phyloP scores from a whole-genome alignment of 2,329 filamentous ascomycete species.

The Cladosporium sp. region DNA sequence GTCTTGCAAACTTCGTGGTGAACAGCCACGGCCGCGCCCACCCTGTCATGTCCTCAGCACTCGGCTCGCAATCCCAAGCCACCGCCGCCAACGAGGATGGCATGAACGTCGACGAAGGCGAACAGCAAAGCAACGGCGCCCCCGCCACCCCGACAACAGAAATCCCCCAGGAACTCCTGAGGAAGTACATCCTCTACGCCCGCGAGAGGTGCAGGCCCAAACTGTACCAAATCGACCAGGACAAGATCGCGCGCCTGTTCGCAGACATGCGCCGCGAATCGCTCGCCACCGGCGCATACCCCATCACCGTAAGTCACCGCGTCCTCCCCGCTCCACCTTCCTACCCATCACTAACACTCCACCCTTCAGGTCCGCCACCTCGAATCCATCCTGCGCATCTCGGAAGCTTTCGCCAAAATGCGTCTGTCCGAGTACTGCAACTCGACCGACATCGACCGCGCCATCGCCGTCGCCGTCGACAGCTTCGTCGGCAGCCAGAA shows the following conservation, averaged over 20 bases:
- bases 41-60: constrained; percentile 47
- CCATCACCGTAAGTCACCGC: constrained; percentile 75
- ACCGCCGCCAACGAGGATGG: constrained; percentile 49
- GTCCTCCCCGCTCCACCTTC: constrained; percentile 19
- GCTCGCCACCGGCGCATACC: constrained; percentile 90
- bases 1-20: constrained; percentile 90
- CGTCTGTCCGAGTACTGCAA: constrained; percentile 94
- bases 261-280: constrained; percentile 94
- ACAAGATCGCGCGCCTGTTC: constrained; percentile 91
- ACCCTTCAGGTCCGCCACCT: constrained; percentile 78
- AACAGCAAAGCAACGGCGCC: constrained; percentile 39
- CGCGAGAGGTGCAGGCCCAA: constrained; percentile 86
- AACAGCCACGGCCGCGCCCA: constrained; percentile 91
- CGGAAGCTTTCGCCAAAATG: constrained; percentile 96
- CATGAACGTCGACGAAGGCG: constrained; percentile 57
- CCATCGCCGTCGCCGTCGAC: constrained; percentile 93
- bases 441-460: constrained; percentile 86
- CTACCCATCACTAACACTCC: constrained; percentile 15
- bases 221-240: constrained; percentile 95
- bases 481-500: constrained; percentile 96
- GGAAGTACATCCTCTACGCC: constrained; percentile 97
- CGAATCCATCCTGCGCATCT: constrained; percentile 95
- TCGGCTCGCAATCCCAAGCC: constrained; percentile 25
- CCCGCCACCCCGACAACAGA: constrained; percentile 54
- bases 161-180: constrained; percentile 82